phyloP scores from a whole-genome alignment of 768 basidiomycete genomes.

The Mycena maculata region DNA sequence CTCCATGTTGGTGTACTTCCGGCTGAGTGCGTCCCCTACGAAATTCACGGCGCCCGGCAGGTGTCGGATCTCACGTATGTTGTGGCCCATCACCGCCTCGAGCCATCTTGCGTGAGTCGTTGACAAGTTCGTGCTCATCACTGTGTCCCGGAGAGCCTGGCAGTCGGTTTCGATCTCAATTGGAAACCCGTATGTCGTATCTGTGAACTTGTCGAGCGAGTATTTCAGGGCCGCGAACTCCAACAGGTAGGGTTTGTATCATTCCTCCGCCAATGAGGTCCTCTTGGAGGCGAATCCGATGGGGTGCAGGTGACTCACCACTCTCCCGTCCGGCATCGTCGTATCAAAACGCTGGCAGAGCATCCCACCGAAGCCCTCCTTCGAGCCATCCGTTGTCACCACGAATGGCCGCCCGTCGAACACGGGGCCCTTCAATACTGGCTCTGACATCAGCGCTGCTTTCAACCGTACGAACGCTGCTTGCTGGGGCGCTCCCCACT shows the following conservation, averaged over 20 bases:
- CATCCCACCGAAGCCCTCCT: slow-evolving; percentile 3
- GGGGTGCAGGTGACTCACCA: slow-evolving; percentile 36
- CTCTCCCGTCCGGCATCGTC: slow-evolving; percentile 19
- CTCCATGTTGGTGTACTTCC: neutral
- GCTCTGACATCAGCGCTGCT: neutral
- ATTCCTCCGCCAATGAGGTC: slow-evolving; percentile 43
- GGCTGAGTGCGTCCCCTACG: neutral
- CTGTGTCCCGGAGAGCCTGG: slow-evolving; percentile 35
- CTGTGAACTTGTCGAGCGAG: slow-evolving; percentile 31
- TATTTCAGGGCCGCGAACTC: slow-evolving; percentile 4
- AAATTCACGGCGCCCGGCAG: slow-evolving; percentile 18
- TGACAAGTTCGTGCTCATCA: slow-evolving; percentile 33
- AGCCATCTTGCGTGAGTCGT: slow-evolving; percentile 39
- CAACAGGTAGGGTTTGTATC: slow-evolving; percentile 41
- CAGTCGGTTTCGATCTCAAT: slow-evolving; percentile 31
- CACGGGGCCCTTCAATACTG: slow-evolving; percentile 18
- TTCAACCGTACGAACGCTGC: neutral
- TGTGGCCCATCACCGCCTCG: slow-evolving; percentile 37
- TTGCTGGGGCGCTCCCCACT: no score
- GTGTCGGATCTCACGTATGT: slow-evolving; percentile 35
- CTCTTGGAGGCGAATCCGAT: slow-evolving; percentile 48
- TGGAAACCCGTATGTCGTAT: slow-evolving; percentile 35
- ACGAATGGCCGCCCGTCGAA: no score
- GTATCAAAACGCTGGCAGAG: slow-evolving; percentile 35
- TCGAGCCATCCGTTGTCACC: neutral